phyloP scores from a whole-genome alignment of 169 alveolate species.

The Condylostoma magnum region DNA sequence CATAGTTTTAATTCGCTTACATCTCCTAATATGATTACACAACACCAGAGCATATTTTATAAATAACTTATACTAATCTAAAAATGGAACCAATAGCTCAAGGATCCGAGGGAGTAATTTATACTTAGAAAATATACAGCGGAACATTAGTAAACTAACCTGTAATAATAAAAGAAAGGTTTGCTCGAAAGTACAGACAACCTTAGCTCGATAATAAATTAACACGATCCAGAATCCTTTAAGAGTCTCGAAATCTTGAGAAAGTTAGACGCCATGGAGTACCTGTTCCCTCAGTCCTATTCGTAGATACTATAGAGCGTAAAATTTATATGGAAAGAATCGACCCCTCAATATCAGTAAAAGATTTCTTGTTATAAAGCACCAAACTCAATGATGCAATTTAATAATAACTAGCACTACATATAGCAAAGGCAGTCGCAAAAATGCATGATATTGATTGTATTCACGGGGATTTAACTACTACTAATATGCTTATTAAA shows the following conservation, averaged over 20 bases:
- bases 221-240: constrained; percentile 63
- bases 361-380: constrained; percentile 51
- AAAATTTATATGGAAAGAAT: constrained; percentile 81
- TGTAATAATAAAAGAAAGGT: constrained; percentile 79
- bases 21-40: no score
- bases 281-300: constrained; percentile 75
- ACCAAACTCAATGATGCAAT: constrained; percentile 11
- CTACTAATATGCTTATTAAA: constrained; percentile 79
- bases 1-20: no score
- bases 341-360: constrained; percentile 63
- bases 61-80: no score
- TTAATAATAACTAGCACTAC: constrained; percentile 35
- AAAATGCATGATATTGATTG: constrained; percentile 70
- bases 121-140: constrained; percentile 50
- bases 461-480: constrained; percentile 89
- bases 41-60: no score
- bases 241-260: constrained; percentile 77
- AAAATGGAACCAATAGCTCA: background rate
- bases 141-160: constrained; percentile 59
- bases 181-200: constrained; percentile 71
- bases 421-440: constrained; percentile 69
- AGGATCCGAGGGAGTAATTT: constrained; percentile 27
- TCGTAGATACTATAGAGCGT: constrained; percentile 62
- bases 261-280: constrained; percentile 82
- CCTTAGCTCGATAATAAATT: constrained; percentile 70